Evolutionary conservation across 805 yeast species (phyloP).

Genomic region (Saturnispora saitoi): DNA sequence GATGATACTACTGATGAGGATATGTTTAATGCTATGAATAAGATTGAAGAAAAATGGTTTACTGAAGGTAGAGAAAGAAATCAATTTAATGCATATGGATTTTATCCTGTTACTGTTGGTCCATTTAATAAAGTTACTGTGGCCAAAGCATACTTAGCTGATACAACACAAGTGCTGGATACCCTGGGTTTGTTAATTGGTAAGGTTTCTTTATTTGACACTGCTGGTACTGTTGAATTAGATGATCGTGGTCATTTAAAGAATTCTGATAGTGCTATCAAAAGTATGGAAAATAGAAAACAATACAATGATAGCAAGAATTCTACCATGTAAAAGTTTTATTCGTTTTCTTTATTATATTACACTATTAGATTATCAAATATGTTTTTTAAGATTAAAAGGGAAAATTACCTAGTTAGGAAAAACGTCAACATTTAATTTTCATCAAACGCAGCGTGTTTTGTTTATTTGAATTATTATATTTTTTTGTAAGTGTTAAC

Average conservation of each 20-base stretch:
- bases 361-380: not conserved
- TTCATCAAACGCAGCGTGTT: not conserved
- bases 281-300: constrained; percentile 38
- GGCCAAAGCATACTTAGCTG: constrained; percentile 78
- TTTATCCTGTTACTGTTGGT: constrained; percentile 86
- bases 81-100: constrained; percentile 46
- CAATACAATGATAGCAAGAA: constrained; percentile 74
- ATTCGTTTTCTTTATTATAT: constrained; percentile 23
- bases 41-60: constrained; percentile 49
- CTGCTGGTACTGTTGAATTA: constrained; percentile 65
- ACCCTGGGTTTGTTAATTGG: constrained; percentile 75
- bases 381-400: too few species aligned
- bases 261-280: constrained; percentile 36
- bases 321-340: constrained; percentile 72
- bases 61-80: constrained; percentile 34
- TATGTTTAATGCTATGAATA: constrained; percentile 76
- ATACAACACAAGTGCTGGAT: constrained; percentile 78
- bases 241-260: constrained; percentile 70
- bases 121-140: constrained; percentile 81
- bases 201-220: constrained; percentile 68
- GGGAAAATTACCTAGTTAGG: constrained; percentile 42
- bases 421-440: constrained; percentile 60
- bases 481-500: not conserved
- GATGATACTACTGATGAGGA: constrained; percentile 98
- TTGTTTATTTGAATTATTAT: not conserved